Percentiles rank a stretch among this genome's conserved stretches.
phyloP scores from a whole-genome alignment of 176 grass and related monocot species.

The Oryza glumipatula region DNA sequence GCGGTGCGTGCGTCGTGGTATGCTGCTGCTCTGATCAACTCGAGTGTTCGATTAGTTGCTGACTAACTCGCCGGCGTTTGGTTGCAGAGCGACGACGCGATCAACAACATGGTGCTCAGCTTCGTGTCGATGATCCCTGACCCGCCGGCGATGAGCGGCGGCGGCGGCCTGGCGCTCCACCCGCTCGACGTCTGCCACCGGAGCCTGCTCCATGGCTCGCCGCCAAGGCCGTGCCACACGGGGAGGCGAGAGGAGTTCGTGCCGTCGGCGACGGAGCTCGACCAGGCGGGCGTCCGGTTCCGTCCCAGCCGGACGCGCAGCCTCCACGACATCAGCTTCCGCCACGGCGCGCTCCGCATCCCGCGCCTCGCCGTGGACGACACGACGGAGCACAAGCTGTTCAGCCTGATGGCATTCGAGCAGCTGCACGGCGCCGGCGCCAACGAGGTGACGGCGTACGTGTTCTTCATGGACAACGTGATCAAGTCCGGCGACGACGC shows the following conservation, averaged over 20 bases:
- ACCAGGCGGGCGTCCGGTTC: background rate
- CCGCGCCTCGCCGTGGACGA: background rate
- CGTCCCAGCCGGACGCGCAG: background rate
- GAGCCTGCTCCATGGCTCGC: background rate
- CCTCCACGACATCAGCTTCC: background rate
- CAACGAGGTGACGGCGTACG: conserved; percentile 56
- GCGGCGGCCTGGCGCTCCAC: background rate
- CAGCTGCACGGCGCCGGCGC: conserved; percentile 32
- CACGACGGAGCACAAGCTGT: background rate
- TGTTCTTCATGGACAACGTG: conserved; percentile 75
- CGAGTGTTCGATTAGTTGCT: too few relatives aligned
- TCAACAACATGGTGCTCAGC: background rate
- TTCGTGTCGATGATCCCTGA: background rate
- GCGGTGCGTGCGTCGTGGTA: too few relatives aligned
- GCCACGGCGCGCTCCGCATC: background rate
- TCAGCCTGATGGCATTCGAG: background rate
- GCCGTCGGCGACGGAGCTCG: background rate
- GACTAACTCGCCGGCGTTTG: conserved; percentile 28
- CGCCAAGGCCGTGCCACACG: too few relatives aligned
- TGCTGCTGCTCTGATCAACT: too few relatives aligned
- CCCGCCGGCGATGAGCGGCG: background rate
- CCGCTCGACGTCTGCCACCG: background rate
- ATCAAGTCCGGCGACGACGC: conserved; percentile 52
- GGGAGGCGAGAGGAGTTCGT: background rate
- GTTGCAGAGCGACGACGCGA: conserved; percentile 13